Evolutionary conservation across 2,329 filamentous ascomycete genomes (phyloP), one percentile per base, ranked within the genome.

Genomic region (Penicillium sp.): DNA sequence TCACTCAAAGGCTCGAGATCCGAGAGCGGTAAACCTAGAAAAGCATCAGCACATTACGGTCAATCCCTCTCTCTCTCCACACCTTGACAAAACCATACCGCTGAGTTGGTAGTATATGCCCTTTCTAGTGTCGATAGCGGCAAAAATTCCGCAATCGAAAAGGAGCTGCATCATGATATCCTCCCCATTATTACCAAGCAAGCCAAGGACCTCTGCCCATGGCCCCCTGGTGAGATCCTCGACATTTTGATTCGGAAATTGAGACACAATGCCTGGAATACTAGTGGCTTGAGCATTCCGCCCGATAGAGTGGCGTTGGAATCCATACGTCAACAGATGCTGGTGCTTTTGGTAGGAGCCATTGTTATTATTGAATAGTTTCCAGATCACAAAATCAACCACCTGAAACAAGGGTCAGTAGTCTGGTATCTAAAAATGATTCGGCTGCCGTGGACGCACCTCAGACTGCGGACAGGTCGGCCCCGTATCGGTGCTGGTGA

Each of bases 301-400:
- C 4, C 72, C 68, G 10, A 63, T 62, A 9, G 64, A 67, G 36
- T 69, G 64, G 36, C 61, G 84, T 64, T 88, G 84, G 65, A 87
- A 96, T 25, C 93, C 93, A 77, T 96, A 88, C 63, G 90, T 92
- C 5, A 99, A 82, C 5, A 96, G 67, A 74, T 97, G 90, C 48
- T 84, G 82, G 1, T 88, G 87, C 66, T 82, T 83, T 47, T 78
- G 71, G 56, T 73, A 74, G 19, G 69, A 69, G 31, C 79, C 75
- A 16, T 78, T 74, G 22, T 17, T 49, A 62, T 82, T 80, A 12
- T 82, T 84, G 71, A 96, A 96, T 2, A 96, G 77, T 10, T 84
- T 80, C 84, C 88, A 91, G 40, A 97, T 84, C 28, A 84, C 82
- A 71, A 89, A 91, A 67, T 92, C 88, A 41, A 93, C 80, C 63